phyloP scores from a whole-genome alignment of 1,139 yeast species.

The Hyphopichia fennica region DNA sequence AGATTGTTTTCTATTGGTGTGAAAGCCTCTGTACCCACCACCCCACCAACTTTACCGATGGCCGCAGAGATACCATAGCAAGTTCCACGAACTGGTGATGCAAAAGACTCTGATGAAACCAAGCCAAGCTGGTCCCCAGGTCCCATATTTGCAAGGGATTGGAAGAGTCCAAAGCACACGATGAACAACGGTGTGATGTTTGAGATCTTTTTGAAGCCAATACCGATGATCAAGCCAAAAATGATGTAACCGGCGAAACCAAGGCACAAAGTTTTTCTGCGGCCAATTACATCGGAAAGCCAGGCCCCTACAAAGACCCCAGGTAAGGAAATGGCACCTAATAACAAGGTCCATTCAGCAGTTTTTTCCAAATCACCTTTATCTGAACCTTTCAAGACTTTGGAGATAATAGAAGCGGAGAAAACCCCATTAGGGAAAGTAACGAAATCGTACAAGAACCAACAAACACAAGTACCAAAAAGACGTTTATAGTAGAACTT shows the following conservation, averaged over 20 bases:
- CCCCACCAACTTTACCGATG: conserved; percentile 52
- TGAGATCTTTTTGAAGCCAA: conserved; percentile 40
- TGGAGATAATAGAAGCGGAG: conserved; percentile 44
- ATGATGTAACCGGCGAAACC: conserved; percentile 50
- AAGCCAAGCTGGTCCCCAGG: conserved; percentile 79
- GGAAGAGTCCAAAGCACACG: conserved; percentile 49
- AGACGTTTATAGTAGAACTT: conserved; percentile 49
- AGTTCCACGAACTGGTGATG: conserved; percentile 77
- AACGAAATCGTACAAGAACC: conserved; percentile 56
- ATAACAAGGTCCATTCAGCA: conserved; percentile 51
- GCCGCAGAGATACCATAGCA: conserved; percentile 51
- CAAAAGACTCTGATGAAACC: conserved; percentile 65
- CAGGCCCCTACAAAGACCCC: conserved; percentile 48
- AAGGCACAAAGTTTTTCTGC: conserved; percentile 45
- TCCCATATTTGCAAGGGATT: conserved; percentile 63
- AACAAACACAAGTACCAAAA: conserved; percentile 44
- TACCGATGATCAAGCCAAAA: conserved; percentile 50
- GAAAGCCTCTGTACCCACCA: conserved; percentile 46
- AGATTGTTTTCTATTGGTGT: conserved; percentile 39
- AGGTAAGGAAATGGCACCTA: conserved; percentile 45
- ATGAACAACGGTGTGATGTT: conserved; percentile 44
- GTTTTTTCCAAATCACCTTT: conserved; percentile 31
- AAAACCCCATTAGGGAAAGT: conserved; percentile 54
- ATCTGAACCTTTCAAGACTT: conserved; percentile 30
- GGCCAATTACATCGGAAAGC: conserved; percentile 41